A percentile compares a stretch with the other conserved stretches of the same genome.
Conservation (phyloP, 2,329 filamentous ascomycete species). For the Colletotrichum cuscutae region DNA sequence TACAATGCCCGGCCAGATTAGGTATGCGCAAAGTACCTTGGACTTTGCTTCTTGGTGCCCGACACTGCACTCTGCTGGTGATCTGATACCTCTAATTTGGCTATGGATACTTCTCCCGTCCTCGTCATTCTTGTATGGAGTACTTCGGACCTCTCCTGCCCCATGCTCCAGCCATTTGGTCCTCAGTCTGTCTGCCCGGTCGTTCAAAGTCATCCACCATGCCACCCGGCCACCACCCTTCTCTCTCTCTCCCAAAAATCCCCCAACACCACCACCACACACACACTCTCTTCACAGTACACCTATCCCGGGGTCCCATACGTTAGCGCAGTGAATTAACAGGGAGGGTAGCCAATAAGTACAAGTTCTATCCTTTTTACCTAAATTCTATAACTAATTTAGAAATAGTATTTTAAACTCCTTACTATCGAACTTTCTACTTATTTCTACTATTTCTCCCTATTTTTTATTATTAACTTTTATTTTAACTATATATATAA, state of each 20-base stretch:
- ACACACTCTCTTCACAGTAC: not conserved
- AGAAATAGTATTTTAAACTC: too few species aligned
- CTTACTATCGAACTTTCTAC: too few species aligned
- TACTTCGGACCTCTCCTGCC: not conserved
- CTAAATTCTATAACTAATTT: too few species aligned
- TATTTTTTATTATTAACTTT: too few species aligned
- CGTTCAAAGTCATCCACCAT: not conserved
- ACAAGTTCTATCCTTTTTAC: too few species aligned
- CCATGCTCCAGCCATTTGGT: not conserved
- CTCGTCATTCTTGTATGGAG: not conserved
- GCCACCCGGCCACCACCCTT: not conserved
- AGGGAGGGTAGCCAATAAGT: too few species aligned
- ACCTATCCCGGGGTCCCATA: too few species aligned
- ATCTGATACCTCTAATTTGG: not conserved
- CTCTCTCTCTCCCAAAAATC: not conserved
- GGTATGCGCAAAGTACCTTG: slow-evolving; percentile 4
- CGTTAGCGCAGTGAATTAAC: too few species aligned
- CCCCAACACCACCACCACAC: not conserved
- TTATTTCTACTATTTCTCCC: too few species aligned
- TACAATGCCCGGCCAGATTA: not conserved
- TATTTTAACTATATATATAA: too few species aligned
- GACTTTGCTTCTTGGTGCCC: not conserved
- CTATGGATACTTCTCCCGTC: not conserved
- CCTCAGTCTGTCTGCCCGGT: not conserved
- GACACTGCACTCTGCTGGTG: not conserved